phyloP scores from a whole-genome alignment of 2,329 filamentous ascomycete species.

The Xylaria sp. region DNA sequence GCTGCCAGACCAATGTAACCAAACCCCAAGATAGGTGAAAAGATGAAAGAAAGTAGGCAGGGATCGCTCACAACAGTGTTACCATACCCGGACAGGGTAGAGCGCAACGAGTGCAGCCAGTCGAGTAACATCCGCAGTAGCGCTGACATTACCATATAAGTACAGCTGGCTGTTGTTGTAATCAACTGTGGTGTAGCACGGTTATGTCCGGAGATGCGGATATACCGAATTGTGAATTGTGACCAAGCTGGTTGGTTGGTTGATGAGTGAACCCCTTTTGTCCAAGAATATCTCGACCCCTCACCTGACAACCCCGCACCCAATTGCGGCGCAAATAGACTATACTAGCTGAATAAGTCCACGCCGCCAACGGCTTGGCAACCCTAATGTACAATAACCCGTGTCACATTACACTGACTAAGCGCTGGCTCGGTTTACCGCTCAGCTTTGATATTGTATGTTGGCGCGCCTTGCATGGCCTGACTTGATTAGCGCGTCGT shows the following conservation, averaged over 20 bases:
- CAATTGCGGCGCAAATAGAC: not conserved
- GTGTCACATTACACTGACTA: constrained; percentile 2
- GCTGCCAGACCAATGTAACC: constrained; percentile 32
- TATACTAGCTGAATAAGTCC: not conserved
- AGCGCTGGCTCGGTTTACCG: not conserved
- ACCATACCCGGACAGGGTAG: constrained; percentile 17
- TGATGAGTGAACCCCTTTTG: constrained; percentile 3
- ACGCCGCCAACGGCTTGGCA: constrained; percentile 21
- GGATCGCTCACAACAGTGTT: constrained; percentile 8
- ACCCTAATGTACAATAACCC: constrained; percentile 12
- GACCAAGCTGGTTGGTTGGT: constrained; percentile 16
- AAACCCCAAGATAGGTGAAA: constrained; percentile 28
- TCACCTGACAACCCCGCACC: constrained; percentile 35
- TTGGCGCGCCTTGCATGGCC: constrained; percentile 12
- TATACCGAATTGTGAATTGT: constrained; percentile 14
- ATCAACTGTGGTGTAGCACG: not conserved
- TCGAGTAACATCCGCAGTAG: constrained; percentile 7
- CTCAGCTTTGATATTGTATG: constrained; percentile 20
- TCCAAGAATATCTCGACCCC: constrained; percentile 23
- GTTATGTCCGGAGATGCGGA: constrained; percentile 29
- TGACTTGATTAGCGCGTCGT: constrained; percentile 16
- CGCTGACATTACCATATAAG: not conserved
- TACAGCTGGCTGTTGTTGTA: not conserved
- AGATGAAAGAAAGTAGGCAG: constrained; percentile 15
- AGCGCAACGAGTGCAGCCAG: constrained; percentile 7